Percentiles rank a stretch among this genome's conserved stretches.
These are phyloP conservation scores for Talaromyces verruculosus DNA, from an alignment of 2,329 filamentous ascomycete species.

Conservation along the genomic window DNA sequence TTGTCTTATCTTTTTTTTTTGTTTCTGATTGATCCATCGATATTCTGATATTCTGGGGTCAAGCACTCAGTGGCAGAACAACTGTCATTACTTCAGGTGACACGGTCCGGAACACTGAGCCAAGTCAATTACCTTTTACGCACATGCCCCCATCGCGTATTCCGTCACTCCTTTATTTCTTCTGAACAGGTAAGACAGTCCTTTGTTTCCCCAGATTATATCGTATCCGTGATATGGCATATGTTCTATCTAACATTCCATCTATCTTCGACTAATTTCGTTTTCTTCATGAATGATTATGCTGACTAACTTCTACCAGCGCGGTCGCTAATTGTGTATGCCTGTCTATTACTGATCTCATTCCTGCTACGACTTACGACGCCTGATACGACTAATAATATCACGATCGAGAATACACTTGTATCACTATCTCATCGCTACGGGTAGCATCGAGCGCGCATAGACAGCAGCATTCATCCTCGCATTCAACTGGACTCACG, in stretches of 20 bases:
- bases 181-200: slow-evolving; percentile 31
- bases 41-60: background rate
- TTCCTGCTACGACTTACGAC: slow-evolving; percentile 24
- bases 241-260: background rate
- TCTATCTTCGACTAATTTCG: background rate
- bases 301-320: slow-evolving; percentile 15
- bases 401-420: slow-evolving; percentile 17
- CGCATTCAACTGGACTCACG: slow-evolving; percentile 10
- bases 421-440: slow-evolving; percentile 20
- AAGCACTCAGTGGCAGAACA: background rate
- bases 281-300: background rate
- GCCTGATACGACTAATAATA: slow-evolving; percentile 21
- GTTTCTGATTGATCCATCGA: background rate
- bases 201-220: slow-evolving; percentile 9
- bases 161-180: slow-evolving; percentile 34
- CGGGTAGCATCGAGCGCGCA: slow-evolving; percentile 16
- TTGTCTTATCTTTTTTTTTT: background rate
- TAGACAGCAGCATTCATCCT: slow-evolving; percentile 16
- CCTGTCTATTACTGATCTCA: slow-evolving; percentile 23
- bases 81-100: slow-evolving; percentile 1
- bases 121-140: background rate
- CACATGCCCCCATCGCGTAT: slow-evolving; percentile 22
- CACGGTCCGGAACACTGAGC: slow-evolving; percentile 4
- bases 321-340: slow-evolving; percentile 30
- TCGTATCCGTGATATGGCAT: background rate